Conservation (phyloP, 2,329 filamentous ascomycete genomes). For the Aspergillus sp. region DNA sequence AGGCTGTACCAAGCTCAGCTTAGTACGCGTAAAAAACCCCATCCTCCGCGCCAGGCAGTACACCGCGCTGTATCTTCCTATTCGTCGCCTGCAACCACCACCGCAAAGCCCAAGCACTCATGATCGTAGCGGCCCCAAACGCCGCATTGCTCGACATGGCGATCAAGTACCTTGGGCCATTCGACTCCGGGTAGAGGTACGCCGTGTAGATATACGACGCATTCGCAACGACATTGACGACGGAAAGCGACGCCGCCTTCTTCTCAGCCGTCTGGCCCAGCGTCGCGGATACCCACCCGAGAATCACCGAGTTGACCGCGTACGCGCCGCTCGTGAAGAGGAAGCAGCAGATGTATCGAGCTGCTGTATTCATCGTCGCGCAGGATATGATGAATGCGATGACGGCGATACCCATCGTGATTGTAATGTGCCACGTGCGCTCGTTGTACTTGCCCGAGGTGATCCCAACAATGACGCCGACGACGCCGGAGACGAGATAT, state of each 20-base stretch:
- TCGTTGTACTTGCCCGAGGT: constrained; percentile 17
- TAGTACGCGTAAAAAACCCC: constrained; percentile 3
- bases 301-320: constrained; percentile 41
- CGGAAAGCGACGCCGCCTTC: constrained; percentile 43
- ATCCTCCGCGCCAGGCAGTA: neutral
- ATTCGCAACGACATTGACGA: constrained; percentile 45
- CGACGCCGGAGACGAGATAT: constrained; percentile 11
- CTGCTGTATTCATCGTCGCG: constrained; percentile 22
- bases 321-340: constrained; percentile 31
- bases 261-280: constrained; percentile 46
- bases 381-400: constrained; percentile 27
- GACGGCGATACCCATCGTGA: constrained; percentile 21
- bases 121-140: neutral
- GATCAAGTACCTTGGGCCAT: constrained; percentile 8
- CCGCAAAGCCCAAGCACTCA: neutral
- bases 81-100: constrained; percentile 5
- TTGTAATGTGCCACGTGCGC: constrained; percentile 30
- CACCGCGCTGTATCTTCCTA: neutral
- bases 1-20: no score
- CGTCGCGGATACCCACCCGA: constrained; percentile 45
- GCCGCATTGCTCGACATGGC: constrained; percentile 4
- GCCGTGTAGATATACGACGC: constrained; percentile 40
- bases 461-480: neutral
- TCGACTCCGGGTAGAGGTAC: constrained; percentile 30
- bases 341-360: constrained; percentile 29